phyloP scores from a whole-genome alignment of 75 land plant species.

The Pseudotsuga menziesii region DNA sequence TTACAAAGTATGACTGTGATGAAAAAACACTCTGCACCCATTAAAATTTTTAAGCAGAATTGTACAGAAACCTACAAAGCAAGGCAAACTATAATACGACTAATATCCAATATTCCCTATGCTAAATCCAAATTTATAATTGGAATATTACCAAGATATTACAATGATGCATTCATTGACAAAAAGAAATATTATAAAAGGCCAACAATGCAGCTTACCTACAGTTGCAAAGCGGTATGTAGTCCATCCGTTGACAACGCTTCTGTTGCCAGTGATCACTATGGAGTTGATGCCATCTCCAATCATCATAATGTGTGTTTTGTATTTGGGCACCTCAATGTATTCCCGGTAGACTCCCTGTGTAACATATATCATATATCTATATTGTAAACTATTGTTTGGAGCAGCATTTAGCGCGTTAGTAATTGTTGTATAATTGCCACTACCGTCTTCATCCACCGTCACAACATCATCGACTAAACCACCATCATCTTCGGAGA shows the following conservation, averaged over 20 bases:
- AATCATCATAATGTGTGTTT: constrained; percentile 13
- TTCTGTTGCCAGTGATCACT: constrained; percentile 21
- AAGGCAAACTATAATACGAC: no score
- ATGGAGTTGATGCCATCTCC: constrained; percentile 30
- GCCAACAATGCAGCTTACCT: constrained; percentile 4
- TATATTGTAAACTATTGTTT: constrained; percentile 18
- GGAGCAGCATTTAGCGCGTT: constrained; percentile 50
- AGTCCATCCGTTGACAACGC: constrained; percentile 3
- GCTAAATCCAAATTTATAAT: no score
- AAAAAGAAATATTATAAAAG: no score
- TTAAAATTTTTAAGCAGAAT: no score
- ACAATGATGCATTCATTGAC: no score
- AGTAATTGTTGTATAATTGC: constrained; percentile 34
- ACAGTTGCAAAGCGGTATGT: constrained; percentile 17
- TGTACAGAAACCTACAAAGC: no score
- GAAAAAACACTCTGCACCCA: no score
- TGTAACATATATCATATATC: constrained; percentile 21
- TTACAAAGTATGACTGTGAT: no score
- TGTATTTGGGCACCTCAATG: constrained; percentile 8
- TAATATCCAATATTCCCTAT: no score
- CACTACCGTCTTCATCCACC: constrained; percentile 56
- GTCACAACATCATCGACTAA: constrained; percentile 13
- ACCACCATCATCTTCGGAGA: neutral
- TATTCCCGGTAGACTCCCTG: constrained; percentile 28
- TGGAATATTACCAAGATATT: no score